These are phyloP conservation scores for Pythium diclinum DNA, from an alignment of 352 stramenopile species.

Conservation along the genomic window DNA sequence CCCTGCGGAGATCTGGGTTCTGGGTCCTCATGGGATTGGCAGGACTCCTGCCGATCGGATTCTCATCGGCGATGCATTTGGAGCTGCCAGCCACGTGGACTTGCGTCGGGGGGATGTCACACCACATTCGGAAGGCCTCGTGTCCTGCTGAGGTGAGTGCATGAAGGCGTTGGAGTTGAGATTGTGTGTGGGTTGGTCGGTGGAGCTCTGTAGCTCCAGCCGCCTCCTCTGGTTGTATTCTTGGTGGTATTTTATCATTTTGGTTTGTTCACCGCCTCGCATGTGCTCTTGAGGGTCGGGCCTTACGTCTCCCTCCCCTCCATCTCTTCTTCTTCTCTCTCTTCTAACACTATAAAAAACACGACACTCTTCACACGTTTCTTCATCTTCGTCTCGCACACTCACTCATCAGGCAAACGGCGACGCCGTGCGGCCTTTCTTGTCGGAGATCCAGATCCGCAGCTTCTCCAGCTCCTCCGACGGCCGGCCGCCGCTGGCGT, in stretches of 20 bases:
- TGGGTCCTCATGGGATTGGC: background rate
- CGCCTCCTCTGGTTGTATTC: background rate
- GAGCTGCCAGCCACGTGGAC: too few species aligned
- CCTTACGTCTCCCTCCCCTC: background rate
- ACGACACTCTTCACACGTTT: background rate
- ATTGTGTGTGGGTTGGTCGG: background rate
- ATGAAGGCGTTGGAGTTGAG: too few species aligned
- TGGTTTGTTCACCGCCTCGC: background rate
- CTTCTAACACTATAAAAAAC: background rate
- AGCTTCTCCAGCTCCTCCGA: conserved; percentile 67
- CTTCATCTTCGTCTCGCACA: background rate
- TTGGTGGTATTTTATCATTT: background rate
- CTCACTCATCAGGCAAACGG: conserved; percentile 46
- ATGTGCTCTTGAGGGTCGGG: background rate
- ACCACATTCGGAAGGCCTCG: too few species aligned
- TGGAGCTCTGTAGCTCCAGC: background rate
- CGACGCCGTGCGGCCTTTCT: conserved; percentile 75
- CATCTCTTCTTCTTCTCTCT: background rate
- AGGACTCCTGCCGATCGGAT: background rate
- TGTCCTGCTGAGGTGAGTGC: too few species aligned
- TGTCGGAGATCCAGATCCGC: conserved; percentile 86
- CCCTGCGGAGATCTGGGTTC: background rate
- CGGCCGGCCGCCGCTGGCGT: conserved; percentile 18
- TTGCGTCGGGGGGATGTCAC: too few species aligned
- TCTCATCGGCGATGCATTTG: too few species aligned